phyloP scores from a whole-genome alignment of 2,329 filamentous ascomycete genomes.

The Claviceps arundinis region DNA sequence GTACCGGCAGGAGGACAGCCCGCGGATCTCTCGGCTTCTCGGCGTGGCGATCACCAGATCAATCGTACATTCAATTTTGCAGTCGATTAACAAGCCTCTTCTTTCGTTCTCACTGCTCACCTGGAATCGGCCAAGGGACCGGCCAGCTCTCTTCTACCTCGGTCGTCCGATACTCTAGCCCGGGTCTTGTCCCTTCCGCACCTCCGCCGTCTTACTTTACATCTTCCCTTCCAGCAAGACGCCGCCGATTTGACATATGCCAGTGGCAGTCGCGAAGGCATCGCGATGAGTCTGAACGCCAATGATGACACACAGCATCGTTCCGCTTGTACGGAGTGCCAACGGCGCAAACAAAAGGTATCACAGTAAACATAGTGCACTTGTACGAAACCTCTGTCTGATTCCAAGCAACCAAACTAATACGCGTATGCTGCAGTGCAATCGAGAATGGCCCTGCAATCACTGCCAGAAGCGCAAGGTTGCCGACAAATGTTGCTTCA shows the following conservation, averaged over 20 bases:
- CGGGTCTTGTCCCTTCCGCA: neutral
- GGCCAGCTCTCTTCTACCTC: neutral
- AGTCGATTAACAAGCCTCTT: neutral
- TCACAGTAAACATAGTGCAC: neutral
- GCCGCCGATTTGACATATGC: neutral
- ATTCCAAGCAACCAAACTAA: neutral
- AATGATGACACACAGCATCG: slow-evolving; percentile 10
- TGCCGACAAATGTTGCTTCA: slow-evolving; percentile 22
- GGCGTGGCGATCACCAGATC: neutral
- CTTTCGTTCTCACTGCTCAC: neutral
- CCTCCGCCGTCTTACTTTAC: neutral
- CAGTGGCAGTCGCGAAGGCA: neutral
- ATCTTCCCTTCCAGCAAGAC: neutral
- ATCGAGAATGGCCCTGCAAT: slow-evolving; percentile 26
- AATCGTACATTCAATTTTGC: neutral
- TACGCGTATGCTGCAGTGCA: slow-evolving; percentile 16
- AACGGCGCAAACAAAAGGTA: slow-evolving; percentile 27
- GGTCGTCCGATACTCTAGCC: no score
- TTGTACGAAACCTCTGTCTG: neutral
- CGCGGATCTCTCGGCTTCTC: neutral
- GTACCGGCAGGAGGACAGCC: neutral
- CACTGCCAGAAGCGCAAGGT: slow-evolving; percentile 27
- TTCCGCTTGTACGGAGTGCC: slow-evolving; percentile 30
- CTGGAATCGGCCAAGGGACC: neutral
- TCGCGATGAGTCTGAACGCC: slow-evolving; percentile 7